phyloP scores from a whole-genome alignment of 2,329 filamentous ascomycete species.

The Arachnomyces sp. region DNA sequence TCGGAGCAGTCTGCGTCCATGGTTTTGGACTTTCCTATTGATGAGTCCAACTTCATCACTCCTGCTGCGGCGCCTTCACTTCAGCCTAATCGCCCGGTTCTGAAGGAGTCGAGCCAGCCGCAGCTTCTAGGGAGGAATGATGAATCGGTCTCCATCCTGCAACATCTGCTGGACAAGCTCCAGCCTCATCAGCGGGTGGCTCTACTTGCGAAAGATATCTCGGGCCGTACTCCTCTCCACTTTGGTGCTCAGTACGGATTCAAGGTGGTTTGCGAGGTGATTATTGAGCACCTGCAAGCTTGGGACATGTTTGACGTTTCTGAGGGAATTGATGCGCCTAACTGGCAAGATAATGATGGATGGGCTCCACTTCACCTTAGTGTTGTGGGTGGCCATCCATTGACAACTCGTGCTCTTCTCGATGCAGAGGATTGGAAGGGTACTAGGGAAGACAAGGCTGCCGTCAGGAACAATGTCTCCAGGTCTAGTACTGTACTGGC shows the following conservation, averaged over 20 bases:
- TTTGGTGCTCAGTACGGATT: conserved; percentile 79
- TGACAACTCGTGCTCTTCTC: conserved; percentile 74
- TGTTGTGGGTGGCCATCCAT: conserved; percentile 80
- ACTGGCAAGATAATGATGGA: conserved; percentile 90
- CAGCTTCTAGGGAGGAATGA: conserved; percentile 60
- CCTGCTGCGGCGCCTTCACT: conserved; percentile 62
- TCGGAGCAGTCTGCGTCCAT: conserved; percentile 46
- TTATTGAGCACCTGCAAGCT: conserved; percentile 80
- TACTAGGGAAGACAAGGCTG: conserved; percentile 51
- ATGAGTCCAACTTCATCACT: conserved; percentile 66
- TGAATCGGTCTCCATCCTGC: conserved; percentile 61
- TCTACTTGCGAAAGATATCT: conserved; percentile 37
- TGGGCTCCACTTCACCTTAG: conserved; percentile 85
- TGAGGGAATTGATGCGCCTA: conserved; percentile 73
- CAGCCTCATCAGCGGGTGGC: conserved; percentile 58
- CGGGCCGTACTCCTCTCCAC: conserved; percentile 14
- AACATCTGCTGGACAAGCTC: conserved; percentile 59
- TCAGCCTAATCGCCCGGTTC: conserved; percentile 53
- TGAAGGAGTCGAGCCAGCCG: conserved; percentile 55
- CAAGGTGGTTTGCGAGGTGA: conserved; percentile 75
- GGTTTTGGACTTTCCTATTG: conserved; percentile 40
- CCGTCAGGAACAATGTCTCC: conserved; percentile 60
- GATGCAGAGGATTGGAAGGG: conserved; percentile 71
- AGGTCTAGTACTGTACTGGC: conserved; percentile 83
- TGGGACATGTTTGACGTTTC: conserved; percentile 82